phyloP scores from a whole-genome alignment of 768 basidiomycete genomes.

The Tulasnella sp. region DNA sequence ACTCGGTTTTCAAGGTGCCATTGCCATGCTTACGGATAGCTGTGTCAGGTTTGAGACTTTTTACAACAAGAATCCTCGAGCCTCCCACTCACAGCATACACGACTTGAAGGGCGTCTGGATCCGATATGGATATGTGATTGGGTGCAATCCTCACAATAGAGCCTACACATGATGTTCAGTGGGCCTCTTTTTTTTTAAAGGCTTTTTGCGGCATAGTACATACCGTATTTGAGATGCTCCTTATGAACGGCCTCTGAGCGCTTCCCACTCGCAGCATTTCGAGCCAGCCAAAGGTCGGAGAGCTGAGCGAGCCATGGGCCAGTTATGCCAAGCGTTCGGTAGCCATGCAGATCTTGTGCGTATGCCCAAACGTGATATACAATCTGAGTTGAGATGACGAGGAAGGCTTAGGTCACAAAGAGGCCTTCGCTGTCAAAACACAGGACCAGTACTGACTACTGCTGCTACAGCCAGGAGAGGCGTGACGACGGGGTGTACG shows the following conservation, averaged over 20 bases:
- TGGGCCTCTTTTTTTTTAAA: too few species aligned
- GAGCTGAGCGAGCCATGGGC: slow-evolving; percentile 59
- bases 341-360: slow-evolving; percentile 34
- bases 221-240: slow-evolving; percentile 64
- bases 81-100: slow-evolving; percentile 42
- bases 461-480: not conserved
- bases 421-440: not conserved
- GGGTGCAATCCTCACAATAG: slow-evolving; percentile 59
- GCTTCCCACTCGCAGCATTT: slow-evolving; percentile 53
- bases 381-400: not conserved
- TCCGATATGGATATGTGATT: slow-evolving; percentile 69
- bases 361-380: slow-evolving; percentile 35
- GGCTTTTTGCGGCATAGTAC: not conserved
- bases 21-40: slow-evolving; percentile 42
- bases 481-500: slow-evolving; percentile 1
- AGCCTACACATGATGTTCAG: slow-evolving; percentile 32
- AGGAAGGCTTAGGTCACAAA: not conserved
- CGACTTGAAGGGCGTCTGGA: slow-evolving; percentile 58
- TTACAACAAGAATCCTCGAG: not conserved
- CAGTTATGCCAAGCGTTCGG: slow-evolving; percentile 44
- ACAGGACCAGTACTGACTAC: not conserved
- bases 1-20: slow-evolving; percentile 69
- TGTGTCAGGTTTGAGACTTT: not conserved
- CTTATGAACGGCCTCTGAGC: slow-evolving; percentile 62
- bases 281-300: slow-evolving; percentile 64